Conservation (phyloP, 768 basidiomycete genomes). For the Suillus luteus region DNA sequence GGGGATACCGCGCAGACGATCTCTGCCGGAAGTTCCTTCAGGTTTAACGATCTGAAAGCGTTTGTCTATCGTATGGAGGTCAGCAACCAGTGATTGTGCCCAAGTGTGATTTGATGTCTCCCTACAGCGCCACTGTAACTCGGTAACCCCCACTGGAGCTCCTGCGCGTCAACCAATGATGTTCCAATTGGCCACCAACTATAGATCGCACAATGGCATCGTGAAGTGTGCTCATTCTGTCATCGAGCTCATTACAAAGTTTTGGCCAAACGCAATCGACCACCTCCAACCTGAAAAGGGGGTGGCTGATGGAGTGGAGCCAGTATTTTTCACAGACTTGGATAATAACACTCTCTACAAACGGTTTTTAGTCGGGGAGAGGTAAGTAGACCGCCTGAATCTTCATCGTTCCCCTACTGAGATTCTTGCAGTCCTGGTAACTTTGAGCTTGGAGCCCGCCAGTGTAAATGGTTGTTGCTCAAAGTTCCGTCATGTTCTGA, state of each 20-base stretch:
- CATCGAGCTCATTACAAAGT: slow-evolving; percentile 58
- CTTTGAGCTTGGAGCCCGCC: slow-evolving; percentile 63
- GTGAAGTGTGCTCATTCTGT: slow-evolving; percentile 68
- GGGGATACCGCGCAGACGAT: slow-evolving; percentile 83
- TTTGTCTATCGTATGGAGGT: slow-evolving; percentile 68
- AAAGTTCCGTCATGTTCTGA: not conserved
- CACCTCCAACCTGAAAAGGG: slow-evolving; percentile 55
- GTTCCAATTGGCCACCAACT: slow-evolving; percentile 66
- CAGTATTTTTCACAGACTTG: slow-evolving; percentile 56
- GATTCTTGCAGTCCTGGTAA: slow-evolving; percentile 39
- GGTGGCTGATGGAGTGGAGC: slow-evolving; percentile 52
- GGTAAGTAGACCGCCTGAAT: slow-evolving; percentile 34
- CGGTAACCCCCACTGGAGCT: slow-evolving; percentile 14
- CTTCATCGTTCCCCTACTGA: slow-evolving; percentile 14
- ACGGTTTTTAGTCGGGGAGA: slow-evolving; percentile 55
- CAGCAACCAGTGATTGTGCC: not conserved
- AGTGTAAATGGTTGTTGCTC: slow-evolving; percentile 44
- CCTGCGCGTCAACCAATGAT: slow-evolving; percentile 31
- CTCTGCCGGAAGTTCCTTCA: slow-evolving; percentile 68
- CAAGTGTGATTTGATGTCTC: not conserved
- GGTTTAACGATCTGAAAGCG: slow-evolving; percentile 70
- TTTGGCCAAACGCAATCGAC: slow-evolving; percentile 71
- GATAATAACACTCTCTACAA: slow-evolving; percentile 47
- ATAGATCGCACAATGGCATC: slow-evolving; percentile 73
- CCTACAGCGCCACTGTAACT: slow-evolving; percentile 24